A percentile compares a stretch with the other conserved stretches of the same genome.
Conservation (phyloP, 257 asterid genomes). For the Solanum lycopersicoides region DNA sequence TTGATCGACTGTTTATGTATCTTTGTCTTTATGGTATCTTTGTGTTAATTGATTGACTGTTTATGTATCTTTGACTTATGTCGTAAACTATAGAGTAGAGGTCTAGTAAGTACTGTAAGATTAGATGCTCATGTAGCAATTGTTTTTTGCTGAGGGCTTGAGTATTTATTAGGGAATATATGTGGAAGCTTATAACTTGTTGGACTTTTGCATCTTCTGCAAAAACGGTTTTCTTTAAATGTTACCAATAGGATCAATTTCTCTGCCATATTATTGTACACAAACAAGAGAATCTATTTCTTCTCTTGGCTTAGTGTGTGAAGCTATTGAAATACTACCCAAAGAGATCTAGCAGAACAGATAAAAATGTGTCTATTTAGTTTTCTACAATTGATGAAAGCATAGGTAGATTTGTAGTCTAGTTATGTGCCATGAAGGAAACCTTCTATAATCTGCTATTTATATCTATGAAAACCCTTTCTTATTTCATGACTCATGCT, state of each 20-base stretch:
- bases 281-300: not conserved
- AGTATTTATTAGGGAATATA: not conserved
- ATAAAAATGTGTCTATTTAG: not conserved
- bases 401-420: not conserved
- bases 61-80: not conserved
- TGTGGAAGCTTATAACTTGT: not conserved
- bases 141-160: not conserved
- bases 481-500: not conserved
- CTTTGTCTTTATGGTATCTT: not conserved
- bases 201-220: not conserved
- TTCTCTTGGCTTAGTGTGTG: not conserved
- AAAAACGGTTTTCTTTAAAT: not conserved
- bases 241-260: not conserved
- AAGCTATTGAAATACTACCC: not conserved
- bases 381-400: not conserved
- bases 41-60: not conserved
- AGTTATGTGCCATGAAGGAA: not conserved
- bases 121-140: not conserved
- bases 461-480: not conserved
- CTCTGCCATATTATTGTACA: not conserved
- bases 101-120: not conserved
- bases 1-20: not conserved
- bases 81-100: not conserved
- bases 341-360: not conserved
- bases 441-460: not conserved